Percentiles rank a stretch among this genome's conserved stretches.
These are phyloP conservation scores for Carex sylvatica DNA, from an alignment of 202 grass and related monocot species.

Conservation along the genomic window DNA sequence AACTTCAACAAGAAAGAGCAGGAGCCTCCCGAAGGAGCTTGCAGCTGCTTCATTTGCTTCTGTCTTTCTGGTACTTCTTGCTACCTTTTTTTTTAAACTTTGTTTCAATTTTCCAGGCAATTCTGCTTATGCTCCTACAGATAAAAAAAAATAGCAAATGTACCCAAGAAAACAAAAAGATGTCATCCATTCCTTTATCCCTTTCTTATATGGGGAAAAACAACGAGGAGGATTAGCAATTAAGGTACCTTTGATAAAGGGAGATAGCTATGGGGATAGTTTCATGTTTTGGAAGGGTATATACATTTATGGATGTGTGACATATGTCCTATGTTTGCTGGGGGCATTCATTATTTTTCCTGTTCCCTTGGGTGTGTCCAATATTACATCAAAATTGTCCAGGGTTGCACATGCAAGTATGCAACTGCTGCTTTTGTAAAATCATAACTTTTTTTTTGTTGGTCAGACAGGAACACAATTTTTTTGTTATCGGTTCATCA, in stretches of 20 bases:
- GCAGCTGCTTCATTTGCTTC: slow-evolving; percentile 44
- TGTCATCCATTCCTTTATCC: neutral
- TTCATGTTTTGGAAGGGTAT: neutral
- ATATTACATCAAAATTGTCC: neutral
- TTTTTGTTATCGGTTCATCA: neutral
- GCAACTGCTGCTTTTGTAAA: neutral
- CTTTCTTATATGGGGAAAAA: neutral
- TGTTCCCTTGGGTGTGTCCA: neutral
- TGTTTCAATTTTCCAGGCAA: slow-evolving; percentile 1
- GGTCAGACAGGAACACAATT: neutral
- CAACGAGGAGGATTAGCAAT: neutral
- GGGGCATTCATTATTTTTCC: neutral
- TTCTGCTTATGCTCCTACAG: neutral
- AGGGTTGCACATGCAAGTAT: neutral
- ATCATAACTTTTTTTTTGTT: neutral
- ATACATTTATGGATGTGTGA: neutral
- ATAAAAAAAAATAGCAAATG: neutral
- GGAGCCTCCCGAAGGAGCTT: slow-evolving; percentile 70
- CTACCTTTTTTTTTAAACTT: neutral
- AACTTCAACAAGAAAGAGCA: slow-evolving; percentile 71
- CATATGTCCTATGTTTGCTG: neutral
- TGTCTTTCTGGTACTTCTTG: slow-evolving; percentile 49
- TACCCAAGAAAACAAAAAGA: neutral
- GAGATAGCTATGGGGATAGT: neutral
- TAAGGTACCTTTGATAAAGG: neutral